Percentiles rank a stretch among this genome's conserved stretches.
These are phyloP conservation scores for Silene vulgaris DNA, from an alignment of 179 eudicot species.

Conservation along the genomic window DNA sequence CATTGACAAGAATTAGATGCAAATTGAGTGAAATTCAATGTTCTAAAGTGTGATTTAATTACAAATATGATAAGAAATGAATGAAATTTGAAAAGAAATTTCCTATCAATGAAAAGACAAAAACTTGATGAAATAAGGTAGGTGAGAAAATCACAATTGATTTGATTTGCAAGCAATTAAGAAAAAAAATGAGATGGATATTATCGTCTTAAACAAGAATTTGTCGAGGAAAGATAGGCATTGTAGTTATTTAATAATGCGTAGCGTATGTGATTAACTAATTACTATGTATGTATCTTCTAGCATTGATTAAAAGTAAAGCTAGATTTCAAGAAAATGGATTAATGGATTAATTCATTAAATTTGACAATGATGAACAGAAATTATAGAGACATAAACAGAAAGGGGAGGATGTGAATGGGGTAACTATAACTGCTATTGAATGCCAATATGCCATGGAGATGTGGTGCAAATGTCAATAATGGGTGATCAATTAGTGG, in stretches of 20 bases:
- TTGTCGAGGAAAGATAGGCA: background rate
- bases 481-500: no score
- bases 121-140: slow-evolving; percentile 5
- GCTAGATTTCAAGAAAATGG: no score
- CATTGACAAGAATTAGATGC: background rate
- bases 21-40: background rate
- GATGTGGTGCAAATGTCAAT: no score
- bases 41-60: background rate
- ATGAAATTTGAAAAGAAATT: background rate
- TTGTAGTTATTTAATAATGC: background rate
- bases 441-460: no score
- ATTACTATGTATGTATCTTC: background rate
- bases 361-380: no score
- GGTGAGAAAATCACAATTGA: slow-evolving; percentile 12
- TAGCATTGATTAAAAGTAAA: background rate
- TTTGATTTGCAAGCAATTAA: slow-evolving; percentile 4
- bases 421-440: no score
- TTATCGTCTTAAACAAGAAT: background rate
- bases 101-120: background rate
- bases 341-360: no score
- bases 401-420: no score
- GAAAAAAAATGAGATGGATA: background rate
- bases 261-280: background rate
- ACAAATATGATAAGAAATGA: background rate
- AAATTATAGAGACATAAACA: no score